Evolutionary conservation across 306 rosid species (phyloP).

Genomic region (Castanopsis chinensis): DNA sequence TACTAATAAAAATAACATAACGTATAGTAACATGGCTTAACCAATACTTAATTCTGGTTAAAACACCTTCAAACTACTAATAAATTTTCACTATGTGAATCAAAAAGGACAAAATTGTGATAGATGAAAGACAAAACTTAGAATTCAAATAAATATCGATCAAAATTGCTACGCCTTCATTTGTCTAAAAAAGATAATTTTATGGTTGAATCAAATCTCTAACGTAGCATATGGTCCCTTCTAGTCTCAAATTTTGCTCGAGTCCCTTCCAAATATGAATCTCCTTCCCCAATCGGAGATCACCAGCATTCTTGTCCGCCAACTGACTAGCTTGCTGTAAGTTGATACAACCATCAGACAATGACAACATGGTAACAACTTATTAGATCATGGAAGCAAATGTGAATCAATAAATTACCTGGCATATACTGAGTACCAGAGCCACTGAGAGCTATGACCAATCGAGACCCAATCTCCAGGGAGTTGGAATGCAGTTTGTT

Average conservation of each 20-base stretch:
- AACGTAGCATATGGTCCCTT: neutral
- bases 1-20: slow-evolving; percentile 71
- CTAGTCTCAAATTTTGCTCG: slow-evolving; percentile 53
- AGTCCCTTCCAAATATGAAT: slow-evolving; percentile 82
- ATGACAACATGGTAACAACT: neutral
- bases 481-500: slow-evolving; percentile 93
- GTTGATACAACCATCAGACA: neutral
- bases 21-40: slow-evolving; percentile 66
- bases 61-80: neutral
- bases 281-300: slow-evolving; percentile 85
- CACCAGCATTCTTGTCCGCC: slow-evolving; percentile 87
- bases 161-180: neutral
- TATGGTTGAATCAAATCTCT: neutral
- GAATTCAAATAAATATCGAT: neutral
- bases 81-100: neutral
- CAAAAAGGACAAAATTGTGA: neutral
- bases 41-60: neutral
- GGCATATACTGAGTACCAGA: slow-evolving; percentile 97
- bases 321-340: slow-evolving; percentile 93
- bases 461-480: slow-evolving; percentile 97
- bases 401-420: slow-evolving; percentile 39
- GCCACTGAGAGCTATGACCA: slow-evolving; percentile 92
- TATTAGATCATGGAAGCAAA: neutral
- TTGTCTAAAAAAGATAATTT: neutral
- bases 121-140: neutral